Base-by-base conservation (phyloP, 2,329 filamentous ascomycete genomes). In the Scopulariopsis brevicaulis region DNA sequence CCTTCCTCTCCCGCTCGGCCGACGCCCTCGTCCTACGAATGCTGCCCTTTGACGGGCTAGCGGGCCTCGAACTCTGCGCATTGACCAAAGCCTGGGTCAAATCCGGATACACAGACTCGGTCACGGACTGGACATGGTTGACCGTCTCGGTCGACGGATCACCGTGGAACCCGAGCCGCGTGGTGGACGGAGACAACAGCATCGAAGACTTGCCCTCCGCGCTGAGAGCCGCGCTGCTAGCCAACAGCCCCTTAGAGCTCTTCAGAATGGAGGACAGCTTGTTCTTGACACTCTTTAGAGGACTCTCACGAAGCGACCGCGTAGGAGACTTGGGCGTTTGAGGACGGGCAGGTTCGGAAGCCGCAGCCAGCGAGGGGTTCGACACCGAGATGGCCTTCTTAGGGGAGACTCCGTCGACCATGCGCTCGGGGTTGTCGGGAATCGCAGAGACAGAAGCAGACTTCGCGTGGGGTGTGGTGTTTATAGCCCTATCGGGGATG, bases 261-360 rank as follows among this genome's bases (percentile, higher is more conserved):
- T 91, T 92, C 64, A 96, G 77, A 60, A 96, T 91, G 11, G 92
- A 96, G 53, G 93, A 95, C 54, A 97, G 77, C 68, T 91, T 95
- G 66, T 89, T 90, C 74, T 96, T 97, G 32, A 94, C 92, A 56
- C 94, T 90, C 70, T 92, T 96, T 60, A 96, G 72, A 5, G 90
- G 90, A 59, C 87, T 93, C 63, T 95, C 91, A 8, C 79, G 77
- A 64, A 82, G 76, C 54, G 68, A 74, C 58, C 81, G 73, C 5
- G 79, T 76, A 0, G 81, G 81, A 1, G 83, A 84, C 63, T 83
- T 84, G 62, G 79, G 74, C 69, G 80, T 73, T 69, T 79, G 64
- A 18, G 81, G 66, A 10, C 61, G 64, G 15, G 68, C 68, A 7
- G 67, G 62, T 60, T 79, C 77, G 0, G 69, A 61, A 8, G 76